Base-by-base conservation (phyloP, 1,284 basidiomycete species). In the Ceratobasidium sp. region DNA sequence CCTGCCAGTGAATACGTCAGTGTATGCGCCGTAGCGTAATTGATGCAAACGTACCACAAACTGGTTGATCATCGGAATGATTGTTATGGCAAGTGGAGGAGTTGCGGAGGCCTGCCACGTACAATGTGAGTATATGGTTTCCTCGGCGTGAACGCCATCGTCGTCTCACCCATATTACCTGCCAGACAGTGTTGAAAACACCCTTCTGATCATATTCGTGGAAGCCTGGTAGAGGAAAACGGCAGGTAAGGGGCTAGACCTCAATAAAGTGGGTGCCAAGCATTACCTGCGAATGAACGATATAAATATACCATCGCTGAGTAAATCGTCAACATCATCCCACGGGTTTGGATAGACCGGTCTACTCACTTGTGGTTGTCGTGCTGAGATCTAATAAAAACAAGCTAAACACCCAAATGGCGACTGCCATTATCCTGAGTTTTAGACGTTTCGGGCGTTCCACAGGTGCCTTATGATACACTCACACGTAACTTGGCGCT, bases 171-270 rank as follows among this genome's bases (percentile, higher is more conserved):
- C 74, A 77, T 48, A 44, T 68, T 6, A 77, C 65, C 33, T 77
- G 74, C 74, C 74, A 77, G 41, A 77, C 18, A 8, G 74, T 77
- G 16, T 52, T 77, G 14, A 65, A 68, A 7, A 77, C 52, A 33
- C 38, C 44, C n/a, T 67, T 46, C n/a, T 60, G 27, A 38, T 44
- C 65, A 23, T 23, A 8, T 10, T 59, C n/a, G 33, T 27, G 55
- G n/a, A 68, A 20, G n/a, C 23, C 38, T 14, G 3, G 46, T 48
- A 14, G 30, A 18, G n/a, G 23, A 12, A 23, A 55, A 30, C 35
- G 41, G 60, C 20, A 18, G 3, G 35, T 23, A n/a, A 30, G 38
- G 46, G 18, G 12, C 20, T n/a, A 6, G n/a, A 23, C 2, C 10
- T 23, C 23, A 41, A 14, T 7, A n/a, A 2, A 7, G 7, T 2